These are phyloP conservation scores for Friedmanniomyces endolithicus DNA, from an alignment of 495 filamentous ascomycete genomes.

Conservation along the genomic window DNA sequence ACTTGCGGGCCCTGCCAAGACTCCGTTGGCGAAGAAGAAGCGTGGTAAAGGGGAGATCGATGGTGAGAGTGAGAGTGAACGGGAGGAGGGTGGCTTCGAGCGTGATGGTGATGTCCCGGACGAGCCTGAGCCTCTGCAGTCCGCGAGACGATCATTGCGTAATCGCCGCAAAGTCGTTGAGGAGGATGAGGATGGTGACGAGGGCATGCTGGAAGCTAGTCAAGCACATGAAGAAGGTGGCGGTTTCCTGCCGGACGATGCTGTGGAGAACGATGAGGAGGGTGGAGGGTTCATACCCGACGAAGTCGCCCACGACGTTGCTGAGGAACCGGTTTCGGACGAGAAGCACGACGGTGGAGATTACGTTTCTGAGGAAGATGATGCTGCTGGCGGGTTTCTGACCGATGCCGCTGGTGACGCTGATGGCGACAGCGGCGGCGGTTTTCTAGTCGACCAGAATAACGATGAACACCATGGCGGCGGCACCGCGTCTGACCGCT, in stretches of 20 bases:
- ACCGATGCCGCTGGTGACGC: too few relatives aligned
- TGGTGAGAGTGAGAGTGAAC: background rate
- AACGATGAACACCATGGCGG: too few relatives aligned
- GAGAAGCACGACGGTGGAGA: too few relatives aligned
- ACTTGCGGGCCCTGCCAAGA: background rate
- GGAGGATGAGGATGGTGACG: background rate
- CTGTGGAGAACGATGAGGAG: too few relatives aligned
- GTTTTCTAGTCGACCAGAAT: too few relatives aligned
- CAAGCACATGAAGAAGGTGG: background rate
- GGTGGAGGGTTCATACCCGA: too few relatives aligned
- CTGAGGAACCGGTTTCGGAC: too few relatives aligned
- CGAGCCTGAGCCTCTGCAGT: background rate
- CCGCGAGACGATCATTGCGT: background rate
- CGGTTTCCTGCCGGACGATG: conserved; percentile 4
- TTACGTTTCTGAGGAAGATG: too few relatives aligned
- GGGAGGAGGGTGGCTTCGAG: background rate
- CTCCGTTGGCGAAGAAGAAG: background rate
- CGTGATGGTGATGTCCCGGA: background rate
- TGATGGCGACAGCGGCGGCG: too few relatives aligned
- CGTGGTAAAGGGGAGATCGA: background rate
- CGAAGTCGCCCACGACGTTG: too few relatives aligned
- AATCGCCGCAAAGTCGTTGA: background rate
- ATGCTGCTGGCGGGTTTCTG: too few relatives aligned
- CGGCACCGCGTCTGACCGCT: too few relatives aligned
- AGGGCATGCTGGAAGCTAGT: background rate